Percentiles rank a stretch among this genome's conserved stretches.
Evolutionary conservation across 2,329 filamentous ascomycete species (phyloP).

Genomic region (Didymella lethalis): DNA sequence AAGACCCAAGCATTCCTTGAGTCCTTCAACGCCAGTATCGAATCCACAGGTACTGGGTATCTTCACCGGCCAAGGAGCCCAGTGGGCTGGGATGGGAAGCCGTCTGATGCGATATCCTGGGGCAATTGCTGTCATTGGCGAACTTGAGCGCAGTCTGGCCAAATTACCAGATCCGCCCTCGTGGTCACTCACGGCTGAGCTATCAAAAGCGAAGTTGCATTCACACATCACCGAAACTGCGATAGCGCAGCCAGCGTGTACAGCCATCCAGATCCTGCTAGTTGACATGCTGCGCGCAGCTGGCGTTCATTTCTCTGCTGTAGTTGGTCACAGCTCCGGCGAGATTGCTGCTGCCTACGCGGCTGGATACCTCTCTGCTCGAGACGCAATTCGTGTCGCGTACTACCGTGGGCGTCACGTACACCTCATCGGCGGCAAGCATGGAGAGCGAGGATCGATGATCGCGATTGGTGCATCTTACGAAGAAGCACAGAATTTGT

Average conservation of each 20-base stretch:
- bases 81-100: constrained; percentile 37
- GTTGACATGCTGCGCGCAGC: constrained; percentile 31
- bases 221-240: constrained; percentile 20
- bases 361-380: constrained; percentile 32
- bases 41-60: constrained; percentile 15
- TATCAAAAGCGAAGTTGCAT: constrained; percentile 6
- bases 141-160: constrained; percentile 19
- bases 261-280: constrained; percentile 35
- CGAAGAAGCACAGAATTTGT: constrained; percentile 3
- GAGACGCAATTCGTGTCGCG: constrained; percentile 23
- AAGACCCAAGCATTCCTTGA: not conserved
- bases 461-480: constrained; percentile 31
- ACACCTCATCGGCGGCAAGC: not conserved
- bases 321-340: constrained; percentile 35
- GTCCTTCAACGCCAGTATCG: not conserved
- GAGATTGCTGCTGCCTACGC: constrained; percentile 38
- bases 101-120: constrained; percentile 28
- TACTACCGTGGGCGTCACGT: constrained; percentile 29
- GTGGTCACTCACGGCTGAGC: constrained; percentile 27
- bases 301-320: constrained; percentile 14
- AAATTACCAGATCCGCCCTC: constrained; percentile 21
- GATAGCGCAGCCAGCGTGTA: constrained; percentile 36
- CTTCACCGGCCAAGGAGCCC: constrained; percentile 44
- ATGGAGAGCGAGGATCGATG: constrained; percentile 43
- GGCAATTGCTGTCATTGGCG: constrained; percentile 18